Percentiles rank a stretch among this genome's conserved stretches.
Conservation (phyloP, 2,329 filamentous ascomycete genomes). For the Rugonectria rugulosa region DNA sequence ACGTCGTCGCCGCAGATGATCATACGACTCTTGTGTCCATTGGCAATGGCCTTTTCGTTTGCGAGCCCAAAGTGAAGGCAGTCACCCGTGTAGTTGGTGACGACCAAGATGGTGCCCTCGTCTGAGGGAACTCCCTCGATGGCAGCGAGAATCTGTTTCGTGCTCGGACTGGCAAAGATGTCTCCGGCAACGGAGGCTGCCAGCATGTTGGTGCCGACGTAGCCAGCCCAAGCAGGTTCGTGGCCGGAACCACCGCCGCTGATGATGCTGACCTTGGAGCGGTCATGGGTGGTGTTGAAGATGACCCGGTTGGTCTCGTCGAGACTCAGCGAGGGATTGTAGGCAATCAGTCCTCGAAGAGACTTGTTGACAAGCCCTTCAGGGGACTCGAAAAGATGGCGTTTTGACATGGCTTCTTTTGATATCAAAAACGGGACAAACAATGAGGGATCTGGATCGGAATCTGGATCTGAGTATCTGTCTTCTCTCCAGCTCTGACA, state of each 20-base stretch:
- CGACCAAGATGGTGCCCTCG: constrained; percentile 70
- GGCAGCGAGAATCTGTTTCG: constrained; percentile 73
- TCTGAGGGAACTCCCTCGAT: constrained; percentile 66
- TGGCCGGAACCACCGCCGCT: constrained; percentile 72
- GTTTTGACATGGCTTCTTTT: constrained; percentile 54
- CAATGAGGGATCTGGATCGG: background rate
- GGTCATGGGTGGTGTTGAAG: constrained; percentile 54
- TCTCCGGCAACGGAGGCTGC: constrained; percentile 75
- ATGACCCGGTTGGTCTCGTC: constrained; percentile 61
- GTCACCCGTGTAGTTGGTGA: constrained; percentile 79
- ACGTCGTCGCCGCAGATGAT: constrained; percentile 72
- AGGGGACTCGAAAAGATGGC: constrained; percentile 60
- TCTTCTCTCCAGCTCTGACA: background rate
- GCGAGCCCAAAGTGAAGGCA: constrained; percentile 61
- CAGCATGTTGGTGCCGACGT: constrained; percentile 73
- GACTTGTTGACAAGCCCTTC: constrained; percentile 62
- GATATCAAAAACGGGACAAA: background rate
- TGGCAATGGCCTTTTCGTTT: constrained; percentile 63
- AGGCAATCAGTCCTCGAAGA: constrained; percentile 59
- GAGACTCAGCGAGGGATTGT: constrained; percentile 58
- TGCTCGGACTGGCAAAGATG: constrained; percentile 78
- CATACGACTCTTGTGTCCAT: constrained; percentile 62
- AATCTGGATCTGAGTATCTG: background rate
- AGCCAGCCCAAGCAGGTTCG: constrained; percentile 75
- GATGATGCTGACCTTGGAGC: constrained; percentile 57